Evolutionary conservation across 2,329 filamentous ascomycete species (phyloP), one percentile per base, ranked within the genome.

Genomic region (Ophiostoma angusticollis): DNA sequence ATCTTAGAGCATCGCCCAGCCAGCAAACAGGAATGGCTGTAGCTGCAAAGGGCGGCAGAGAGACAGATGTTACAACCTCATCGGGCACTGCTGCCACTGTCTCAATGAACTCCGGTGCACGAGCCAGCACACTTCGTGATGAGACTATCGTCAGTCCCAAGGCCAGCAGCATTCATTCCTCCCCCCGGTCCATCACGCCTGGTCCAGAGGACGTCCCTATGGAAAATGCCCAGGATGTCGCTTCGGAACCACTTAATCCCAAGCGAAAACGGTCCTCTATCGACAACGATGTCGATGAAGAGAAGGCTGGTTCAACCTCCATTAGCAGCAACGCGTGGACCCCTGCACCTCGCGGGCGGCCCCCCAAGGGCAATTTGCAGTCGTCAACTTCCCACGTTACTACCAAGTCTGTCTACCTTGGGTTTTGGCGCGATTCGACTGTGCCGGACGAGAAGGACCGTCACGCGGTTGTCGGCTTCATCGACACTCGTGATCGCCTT

Each of bases 401-500:
- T 13, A 32, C 60, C 17, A 72, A 70, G 45, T 62, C 64, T 4
- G 61, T 72, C 5, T 52, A 67, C 5, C 58, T 79, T 7, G 74
- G 74, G 2, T 68, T 72, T 38, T 79, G 74, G 74, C 63, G 73
- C 36, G 70, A 76, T 35, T 78, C 74, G 0, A 57, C 58, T 4
- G 65, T 71, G 1, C 63, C 67, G 0, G 55, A 66, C 12, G 55
- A 60, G 7, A 56, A 56, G 3, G 62, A 64, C 12, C 76, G 73
- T 50, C 74, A 78, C 50, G 64, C 65, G 0, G 70, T 78, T 1
- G 67, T 74, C 35, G 74, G 73, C 5, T 78, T 78, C 43, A 77
- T 78, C 35, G 74, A 79, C 44, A 60, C 72, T 9, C 60, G 72
- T 14, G 73, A 78, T 39, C 64, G 74, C 2, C 62, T 79, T 2